phyloP scores from a whole-genome alignment of 31 red algal species.

The Porphyra umbilicalis region DNA sequence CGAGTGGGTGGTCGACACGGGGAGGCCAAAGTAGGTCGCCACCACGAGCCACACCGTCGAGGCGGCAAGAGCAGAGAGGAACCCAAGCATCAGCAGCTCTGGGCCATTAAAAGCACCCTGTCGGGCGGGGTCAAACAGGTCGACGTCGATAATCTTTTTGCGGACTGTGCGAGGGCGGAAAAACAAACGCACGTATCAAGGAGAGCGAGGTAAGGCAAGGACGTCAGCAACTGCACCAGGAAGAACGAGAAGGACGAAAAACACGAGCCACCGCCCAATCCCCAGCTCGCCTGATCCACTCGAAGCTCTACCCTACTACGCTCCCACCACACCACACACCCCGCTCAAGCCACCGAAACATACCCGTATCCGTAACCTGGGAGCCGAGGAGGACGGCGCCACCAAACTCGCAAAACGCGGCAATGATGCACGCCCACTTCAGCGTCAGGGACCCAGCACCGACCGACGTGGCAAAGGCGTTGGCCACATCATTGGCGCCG shows the following conservation, averaged over 20 bases:
- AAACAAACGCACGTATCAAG: not conserved
- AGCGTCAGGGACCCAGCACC: conserved; percentile 58
- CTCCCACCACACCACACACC: not conserved
- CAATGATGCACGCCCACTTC: conserved; percentile 69
- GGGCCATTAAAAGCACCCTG: conserved; percentile 41
- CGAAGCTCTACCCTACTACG: not conserved
- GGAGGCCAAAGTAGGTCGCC: conserved; percentile 72
- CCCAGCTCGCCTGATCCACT: not conserved
- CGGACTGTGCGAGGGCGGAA: conserved; percentile 57
- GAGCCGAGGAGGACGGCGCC: conserved; percentile 72
- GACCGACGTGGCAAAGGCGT: conserved; percentile 90
- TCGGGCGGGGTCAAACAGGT: conserved; percentile 43
- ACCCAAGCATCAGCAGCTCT: conserved; percentile 75
- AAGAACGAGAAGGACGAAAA: not conserved
- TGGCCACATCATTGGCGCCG: conserved; percentile 90
- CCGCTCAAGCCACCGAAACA: not conserved
- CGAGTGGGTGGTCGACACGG: conserved; percentile 96
- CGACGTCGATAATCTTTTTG: conserved; percentile 71
- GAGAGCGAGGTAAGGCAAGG: too few relatives aligned
- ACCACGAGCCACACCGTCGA: conserved; percentile 71
- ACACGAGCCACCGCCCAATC: not conserved
- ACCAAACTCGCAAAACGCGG: conserved; percentile 68
- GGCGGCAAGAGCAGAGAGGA: conserved; percentile 62
- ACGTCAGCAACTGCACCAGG: too few relatives aligned
- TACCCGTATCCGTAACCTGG: conserved; percentile 33